Conservation (phyloP, 208 protist species). For the Vickermania ingenoplastis region DNA sequence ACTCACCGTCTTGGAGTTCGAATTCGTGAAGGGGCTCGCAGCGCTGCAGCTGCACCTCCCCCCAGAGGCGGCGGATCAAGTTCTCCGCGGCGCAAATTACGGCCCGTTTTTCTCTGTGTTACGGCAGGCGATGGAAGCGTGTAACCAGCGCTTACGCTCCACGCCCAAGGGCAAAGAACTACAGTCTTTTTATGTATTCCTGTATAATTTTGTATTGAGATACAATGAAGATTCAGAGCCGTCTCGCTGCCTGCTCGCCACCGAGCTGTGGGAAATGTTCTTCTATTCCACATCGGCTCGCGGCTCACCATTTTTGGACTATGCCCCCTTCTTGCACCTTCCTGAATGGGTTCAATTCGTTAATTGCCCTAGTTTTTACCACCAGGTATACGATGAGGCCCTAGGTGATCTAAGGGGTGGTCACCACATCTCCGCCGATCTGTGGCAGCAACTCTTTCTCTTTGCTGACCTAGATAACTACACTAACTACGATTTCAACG, state of each 20-base stretch:
- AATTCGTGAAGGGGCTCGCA: neutral
- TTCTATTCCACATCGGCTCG: constrained; percentile 9
- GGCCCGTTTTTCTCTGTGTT: too few species aligned
- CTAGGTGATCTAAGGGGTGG: constrained; percentile 5
- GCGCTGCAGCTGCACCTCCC: constrained; percentile 9
- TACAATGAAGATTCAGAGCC: constrained; percentile 10
- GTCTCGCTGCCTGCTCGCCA: constrained; percentile 25
- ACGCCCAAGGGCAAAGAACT: too few species aligned
- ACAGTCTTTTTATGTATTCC: constrained; percentile 42
- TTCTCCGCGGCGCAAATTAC: too few species aligned
- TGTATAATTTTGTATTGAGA: constrained; percentile 30
- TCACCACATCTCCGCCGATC: constrained; percentile 14
- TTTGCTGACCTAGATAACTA: constrained; percentile 46
- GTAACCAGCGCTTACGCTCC: too few species aligned
- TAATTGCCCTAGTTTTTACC: constrained; percentile 11
- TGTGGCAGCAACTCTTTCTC: constrained; percentile 61
- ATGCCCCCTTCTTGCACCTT: neutral
- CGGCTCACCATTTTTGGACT: neutral
- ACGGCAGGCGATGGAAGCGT: too few species aligned
- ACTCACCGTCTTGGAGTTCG: neutral
- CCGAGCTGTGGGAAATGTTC: constrained; percentile 67
- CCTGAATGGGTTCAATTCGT: neutral
- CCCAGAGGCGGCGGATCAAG: too few species aligned
- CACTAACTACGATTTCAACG: constrained; percentile 44
- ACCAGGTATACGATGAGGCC: constrained; percentile 27